Evolutionary conservation across 306 rosid species (phyloP).

Genomic region (Canavalia gladiata): DNA sequence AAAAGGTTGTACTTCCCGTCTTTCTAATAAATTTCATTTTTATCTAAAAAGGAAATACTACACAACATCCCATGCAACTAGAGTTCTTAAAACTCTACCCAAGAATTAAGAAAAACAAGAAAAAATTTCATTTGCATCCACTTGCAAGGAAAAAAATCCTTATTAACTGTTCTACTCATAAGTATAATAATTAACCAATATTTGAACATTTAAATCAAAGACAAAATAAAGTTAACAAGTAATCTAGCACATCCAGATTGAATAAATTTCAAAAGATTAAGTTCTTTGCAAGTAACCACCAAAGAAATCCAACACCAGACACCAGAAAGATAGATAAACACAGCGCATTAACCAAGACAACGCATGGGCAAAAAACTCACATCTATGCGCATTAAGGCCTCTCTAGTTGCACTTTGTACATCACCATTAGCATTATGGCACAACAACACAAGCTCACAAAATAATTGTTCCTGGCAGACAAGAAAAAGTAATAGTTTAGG

Average conservation of each 20-base stretch:
- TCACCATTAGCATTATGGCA: constrained; percentile 67
- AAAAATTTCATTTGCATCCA: neutral
- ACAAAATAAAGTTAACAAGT: no score
- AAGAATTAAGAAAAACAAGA: neutral
- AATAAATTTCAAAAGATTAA: neutral
- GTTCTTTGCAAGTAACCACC: constrained; percentile 34
- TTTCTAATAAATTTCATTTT: neutral
- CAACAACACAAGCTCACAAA: constrained; percentile 68
- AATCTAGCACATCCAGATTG: constrained; percentile 1
- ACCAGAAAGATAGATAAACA: neutral
- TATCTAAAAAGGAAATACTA: neutral
- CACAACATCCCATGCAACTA: neutral
- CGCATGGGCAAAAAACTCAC: constrained; percentile 59
- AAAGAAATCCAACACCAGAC: constrained; percentile 3
- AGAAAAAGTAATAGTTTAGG: constrained; percentile 36
- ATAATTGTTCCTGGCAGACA: constrained; percentile 67
- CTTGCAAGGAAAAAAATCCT: no score
- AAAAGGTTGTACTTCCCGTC: neutral
- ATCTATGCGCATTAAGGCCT: constrained; percentile 68
- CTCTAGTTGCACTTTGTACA: constrained; percentile 74
- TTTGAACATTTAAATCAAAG: no score
- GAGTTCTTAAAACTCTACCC: constrained; percentile 15
- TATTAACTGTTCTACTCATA: no score
- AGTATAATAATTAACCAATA: no score
- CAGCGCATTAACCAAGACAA: constrained; percentile 16